Conservation (phyloP, 257 asterid genomes). For the Thymus quinquecostatus region DNA sequence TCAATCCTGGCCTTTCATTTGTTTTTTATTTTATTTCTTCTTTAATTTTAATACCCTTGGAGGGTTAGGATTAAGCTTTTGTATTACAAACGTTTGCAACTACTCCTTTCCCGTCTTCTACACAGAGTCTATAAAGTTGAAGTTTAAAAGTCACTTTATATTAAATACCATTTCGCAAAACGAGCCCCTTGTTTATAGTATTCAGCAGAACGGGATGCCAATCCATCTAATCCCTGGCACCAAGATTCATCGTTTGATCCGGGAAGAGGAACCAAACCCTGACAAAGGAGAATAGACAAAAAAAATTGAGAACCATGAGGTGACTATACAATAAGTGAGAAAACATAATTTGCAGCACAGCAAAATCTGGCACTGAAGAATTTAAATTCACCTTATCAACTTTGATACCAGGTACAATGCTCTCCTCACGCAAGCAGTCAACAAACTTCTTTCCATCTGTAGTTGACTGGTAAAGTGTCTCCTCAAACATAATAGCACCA, state of each 20-base stretch:
- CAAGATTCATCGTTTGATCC: conserved; percentile 93
- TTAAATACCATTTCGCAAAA: conserved; percentile 60
- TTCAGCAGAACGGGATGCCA: conserved; percentile 95
- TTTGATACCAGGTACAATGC: conserved; percentile 90
- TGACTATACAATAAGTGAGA: conserved; percentile 27
- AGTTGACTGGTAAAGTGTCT: conserved; percentile 94
- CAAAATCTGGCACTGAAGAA: neutral
- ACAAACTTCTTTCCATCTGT: conserved; percentile 85
- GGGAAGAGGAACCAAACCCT: conserved; percentile 90
- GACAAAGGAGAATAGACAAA: conserved; percentile 19
- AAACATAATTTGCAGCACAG: neutral
- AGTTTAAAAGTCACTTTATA: neutral
- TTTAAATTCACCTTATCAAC: conserved; percentile 75
- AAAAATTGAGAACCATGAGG: neutral
- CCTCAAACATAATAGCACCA: conserved; percentile 89
- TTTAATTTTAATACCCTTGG: too few relatives aligned
- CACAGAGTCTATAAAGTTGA: neutral
- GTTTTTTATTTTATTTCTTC: too few relatives aligned
- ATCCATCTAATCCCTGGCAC: conserved; percentile 98
- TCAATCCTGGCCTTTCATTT: too few relatives aligned
- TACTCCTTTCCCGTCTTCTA: neutral
- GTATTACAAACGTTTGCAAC: too few relatives aligned
- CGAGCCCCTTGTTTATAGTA: conserved; percentile 97
- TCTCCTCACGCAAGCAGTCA: conserved; percentile 70
- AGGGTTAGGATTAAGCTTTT: too few relatives aligned